Conservation (phyloP, 2,329 filamentous ascomycete species). For the Phoma sp. region DNA sequence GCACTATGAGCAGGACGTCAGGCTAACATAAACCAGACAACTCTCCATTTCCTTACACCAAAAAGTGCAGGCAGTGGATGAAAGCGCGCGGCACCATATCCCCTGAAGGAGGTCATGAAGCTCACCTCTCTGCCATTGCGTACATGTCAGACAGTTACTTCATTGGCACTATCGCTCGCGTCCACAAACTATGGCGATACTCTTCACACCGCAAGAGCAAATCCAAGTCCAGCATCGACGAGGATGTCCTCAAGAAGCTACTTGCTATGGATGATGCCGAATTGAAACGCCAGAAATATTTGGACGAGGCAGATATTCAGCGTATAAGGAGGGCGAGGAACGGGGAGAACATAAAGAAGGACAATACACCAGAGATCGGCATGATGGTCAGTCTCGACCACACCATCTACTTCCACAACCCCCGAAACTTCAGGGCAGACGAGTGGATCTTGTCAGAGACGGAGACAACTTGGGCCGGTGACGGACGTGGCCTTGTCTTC, state of each 20-base stretch:
- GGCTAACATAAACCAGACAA: constrained; percentile 46
- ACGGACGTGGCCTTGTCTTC: constrained; percentile 77
- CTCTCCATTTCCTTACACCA: constrained; percentile 65
- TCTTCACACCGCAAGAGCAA: constrained; percentile 55
- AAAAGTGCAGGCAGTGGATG: constrained; percentile 74
- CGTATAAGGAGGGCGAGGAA: constrained; percentile 45
- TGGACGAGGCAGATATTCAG: constrained; percentile 61
- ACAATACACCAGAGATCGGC: constrained; percentile 67
- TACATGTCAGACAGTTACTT: constrained; percentile 96
- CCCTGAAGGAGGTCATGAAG: constrained; percentile 74
- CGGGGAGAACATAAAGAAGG: constrained; percentile 55
- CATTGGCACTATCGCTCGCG: constrained; percentile 83
- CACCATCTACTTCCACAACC: constrained; percentile 63
- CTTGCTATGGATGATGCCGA: constrained; percentile 55
- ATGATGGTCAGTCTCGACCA: constrained; percentile 89
- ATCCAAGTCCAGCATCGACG: constrained; percentile 49
- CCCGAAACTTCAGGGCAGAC: constrained; percentile 59
- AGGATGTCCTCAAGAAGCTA: constrained; percentile 54
- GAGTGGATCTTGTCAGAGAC: constrained; percentile 84
- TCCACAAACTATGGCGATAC: constrained; percentile 82
- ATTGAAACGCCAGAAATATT: constrained; percentile 51
- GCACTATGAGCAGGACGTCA: neutral
- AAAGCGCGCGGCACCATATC: constrained; percentile 78
- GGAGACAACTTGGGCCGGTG: constrained; percentile 80
- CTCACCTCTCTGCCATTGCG: constrained; percentile 85